Percentiles rank a stretch among this genome's conserved stretches.
Conservation (phyloP, 805 yeast species). For the Candida montana region DNA sequence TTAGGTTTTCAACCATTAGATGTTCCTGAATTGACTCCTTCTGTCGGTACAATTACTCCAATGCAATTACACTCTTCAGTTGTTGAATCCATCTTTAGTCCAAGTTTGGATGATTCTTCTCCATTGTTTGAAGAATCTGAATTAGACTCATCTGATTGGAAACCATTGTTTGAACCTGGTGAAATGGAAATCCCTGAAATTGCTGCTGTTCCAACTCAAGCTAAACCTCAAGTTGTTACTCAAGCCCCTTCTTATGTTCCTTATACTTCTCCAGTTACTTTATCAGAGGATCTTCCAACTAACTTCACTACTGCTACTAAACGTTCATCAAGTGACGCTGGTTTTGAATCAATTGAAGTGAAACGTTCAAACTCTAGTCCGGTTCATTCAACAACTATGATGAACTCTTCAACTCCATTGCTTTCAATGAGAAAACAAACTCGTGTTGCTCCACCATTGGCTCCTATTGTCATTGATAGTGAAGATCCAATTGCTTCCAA, state of each 20-base stretch:
- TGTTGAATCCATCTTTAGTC: conserved; percentile 47
- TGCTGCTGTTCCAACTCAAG: conserved; percentile 11
- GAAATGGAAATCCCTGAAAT: conserved; percentile 27
- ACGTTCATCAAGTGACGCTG: conserved; percentile 24
- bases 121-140: conserved; percentile 48
- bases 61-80: conserved; percentile 54
- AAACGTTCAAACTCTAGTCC: conserved; percentile 14
- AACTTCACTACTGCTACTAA: conserved; percentile 9
- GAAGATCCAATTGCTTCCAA: conserved; percentile 70
- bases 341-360: conserved; percentile 10
- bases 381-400: conserved; percentile 34
- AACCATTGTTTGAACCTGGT: conserved; percentile 48
- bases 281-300: neutral
- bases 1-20: conserved; percentile 21
- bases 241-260: conserved; percentile 3
- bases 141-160: conserved; percentile 47
- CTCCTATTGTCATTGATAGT: conserved; percentile 56
- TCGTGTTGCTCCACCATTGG: conserved; percentile 47
- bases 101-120: conserved; percentile 46
- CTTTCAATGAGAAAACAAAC: conserved; percentile 28
- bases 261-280: conserved; percentile 4
- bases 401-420: neutral
- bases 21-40: conserved; percentile 22
- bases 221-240: neutral
- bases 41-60: conserved; percentile 38